These are phyloP conservation scores for Syzygium oleosum DNA, from an alignment of 345 rosid species.

Conservation along the genomic window DNA sequence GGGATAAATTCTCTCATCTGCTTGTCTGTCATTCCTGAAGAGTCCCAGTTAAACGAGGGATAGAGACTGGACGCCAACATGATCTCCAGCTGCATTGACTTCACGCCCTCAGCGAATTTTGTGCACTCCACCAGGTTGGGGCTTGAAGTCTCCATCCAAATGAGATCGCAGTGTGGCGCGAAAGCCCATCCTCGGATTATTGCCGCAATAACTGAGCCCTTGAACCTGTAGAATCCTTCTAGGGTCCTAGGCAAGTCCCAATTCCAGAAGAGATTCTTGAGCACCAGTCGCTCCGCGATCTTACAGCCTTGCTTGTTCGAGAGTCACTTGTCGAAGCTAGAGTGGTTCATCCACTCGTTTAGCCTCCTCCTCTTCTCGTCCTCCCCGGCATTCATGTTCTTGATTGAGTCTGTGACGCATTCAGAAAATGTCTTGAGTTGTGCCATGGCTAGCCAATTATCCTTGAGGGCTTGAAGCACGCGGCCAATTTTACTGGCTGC, in stretches of 20 bases:
- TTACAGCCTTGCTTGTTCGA: conserved; percentile 68
- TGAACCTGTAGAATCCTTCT: conserved; percentile 92
- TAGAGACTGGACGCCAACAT: conserved; percentile 95
- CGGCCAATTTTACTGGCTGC: conserved; percentile 64
- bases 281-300: conserved; percentile 61
- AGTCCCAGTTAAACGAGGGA: conserved; percentile 96
- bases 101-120: conserved; percentile 65
- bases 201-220: conserved; percentile 80
- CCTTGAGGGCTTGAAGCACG: conserved; percentile 73
- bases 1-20: conserved; percentile 92
- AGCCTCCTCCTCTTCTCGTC: conserved; percentile 49
- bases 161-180: conserved; percentile 68
- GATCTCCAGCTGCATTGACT: conserved; percentile 49
- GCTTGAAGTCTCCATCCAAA: conserved; percentile 95
- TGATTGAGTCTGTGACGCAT: conserved; percentile 52
- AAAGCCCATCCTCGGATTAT: conserved; percentile 87
- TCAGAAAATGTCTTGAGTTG: conserved; percentile 75
- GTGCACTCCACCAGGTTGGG: conserved; percentile 82
- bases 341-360: conserved; percentile 62
- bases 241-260: conserved; percentile 94
- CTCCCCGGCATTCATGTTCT: conserved; percentile 45
- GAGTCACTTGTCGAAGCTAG: conserved; percentile 61
- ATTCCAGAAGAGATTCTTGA: conserved; percentile 88
- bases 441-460: conserved; percentile 72
- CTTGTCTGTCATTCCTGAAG: conserved; percentile 77